These are phyloP conservation scores for Irpex sp. DNA, from an alignment of 1,284 basidiomycete genomes.

Conservation along the genomic window DNA sequence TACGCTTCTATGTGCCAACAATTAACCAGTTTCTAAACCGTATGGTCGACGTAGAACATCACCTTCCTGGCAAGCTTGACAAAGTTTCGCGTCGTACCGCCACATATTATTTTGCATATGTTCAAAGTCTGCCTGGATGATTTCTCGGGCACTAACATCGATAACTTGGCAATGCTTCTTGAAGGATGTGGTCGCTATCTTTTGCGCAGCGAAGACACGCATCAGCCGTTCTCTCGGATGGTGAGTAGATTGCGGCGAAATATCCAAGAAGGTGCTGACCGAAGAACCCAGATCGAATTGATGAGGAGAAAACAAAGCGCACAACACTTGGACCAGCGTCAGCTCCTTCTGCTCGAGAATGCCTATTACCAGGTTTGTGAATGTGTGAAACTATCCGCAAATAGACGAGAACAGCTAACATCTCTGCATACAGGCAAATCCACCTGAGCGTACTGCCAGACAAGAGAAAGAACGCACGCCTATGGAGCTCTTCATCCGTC, in stretches of 20 bases:
- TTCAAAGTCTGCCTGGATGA: slow-evolving; percentile 98
- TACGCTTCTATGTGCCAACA: slow-evolving; percentile 26
- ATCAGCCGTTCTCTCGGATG: slow-evolving; percentile 81
- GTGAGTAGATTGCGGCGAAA: slow-evolving; percentile 32
- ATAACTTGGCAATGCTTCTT: slow-evolving; percentile 88
- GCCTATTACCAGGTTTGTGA: slow-evolving; percentile 89
- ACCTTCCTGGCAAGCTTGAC: slow-evolving; percentile 89
- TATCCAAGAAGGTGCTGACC: background rate
- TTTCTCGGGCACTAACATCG: slow-evolving; percentile 89
- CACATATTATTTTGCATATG: slow-evolving; percentile 91
- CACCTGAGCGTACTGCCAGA: slow-evolving; percentile 87
- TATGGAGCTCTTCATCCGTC: slow-evolving; percentile 90
- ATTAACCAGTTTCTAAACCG: background rate
- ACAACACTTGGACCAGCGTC: slow-evolving; percentile 89
- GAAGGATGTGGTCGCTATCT: slow-evolving; percentile 96
- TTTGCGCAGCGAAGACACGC: slow-evolving; percentile 84
- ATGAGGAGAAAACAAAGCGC: slow-evolving; percentile 93
- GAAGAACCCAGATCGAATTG: slow-evolving; percentile 71
- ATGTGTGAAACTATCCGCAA: too few species aligned
- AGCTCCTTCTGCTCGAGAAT: slow-evolving; percentile 90
- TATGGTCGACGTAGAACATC: slow-evolving; percentile 61
- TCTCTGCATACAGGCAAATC: slow-evolving; percentile 73
- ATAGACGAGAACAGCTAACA: background rate
- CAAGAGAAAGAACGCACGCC: slow-evolving; percentile 84
- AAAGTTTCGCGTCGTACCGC: slow-evolving; percentile 92